Percentiles rank a stretch among this genome's conserved stretches.
Conservation (phyloP, 805 yeast genomes). For the Ogataea pignaliae region DNA sequence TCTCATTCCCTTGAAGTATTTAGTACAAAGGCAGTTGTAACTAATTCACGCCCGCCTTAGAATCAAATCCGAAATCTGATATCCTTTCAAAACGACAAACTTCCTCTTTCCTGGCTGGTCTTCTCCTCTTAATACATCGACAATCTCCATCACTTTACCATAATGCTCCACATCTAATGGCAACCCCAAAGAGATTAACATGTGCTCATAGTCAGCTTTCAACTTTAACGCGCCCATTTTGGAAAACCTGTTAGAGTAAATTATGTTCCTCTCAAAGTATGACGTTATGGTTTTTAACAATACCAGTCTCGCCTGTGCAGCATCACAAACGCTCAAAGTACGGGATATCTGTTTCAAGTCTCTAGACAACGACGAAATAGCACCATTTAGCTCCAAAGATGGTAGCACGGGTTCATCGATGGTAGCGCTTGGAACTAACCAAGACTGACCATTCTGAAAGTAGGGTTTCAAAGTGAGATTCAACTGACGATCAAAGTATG, state of each 20-base stretch:
- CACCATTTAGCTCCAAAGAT: slow-evolving; percentile 21
- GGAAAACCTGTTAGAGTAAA: slow-evolving; percentile 35
- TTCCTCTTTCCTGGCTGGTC: neutral
- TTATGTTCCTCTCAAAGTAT: slow-evolving; percentile 35
- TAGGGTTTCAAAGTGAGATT: slow-evolving; percentile 34
- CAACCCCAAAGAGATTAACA: slow-evolving; percentile 27
- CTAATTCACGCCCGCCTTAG: slow-evolving; percentile 4
- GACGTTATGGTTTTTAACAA: slow-evolving; percentile 28
- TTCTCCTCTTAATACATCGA: slow-evolving; percentile 9
- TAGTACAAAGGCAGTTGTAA: too few species aligned
- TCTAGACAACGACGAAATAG: slow-evolving; percentile 22
- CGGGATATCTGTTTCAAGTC: slow-evolving; percentile 28
- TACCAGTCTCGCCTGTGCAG: slow-evolving; percentile 19
- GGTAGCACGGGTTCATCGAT: slow-evolving; percentile 2
- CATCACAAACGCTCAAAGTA: slow-evolving; percentile 30
- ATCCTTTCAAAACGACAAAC: slow-evolving; percentile 5
- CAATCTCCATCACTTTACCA: slow-evolving; percentile 16
- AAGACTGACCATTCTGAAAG: slow-evolving; percentile 26
- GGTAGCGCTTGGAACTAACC: slow-evolving; percentile 14
- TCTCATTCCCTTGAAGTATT: neutral
- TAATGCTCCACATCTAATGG: slow-evolving; percentile 18
- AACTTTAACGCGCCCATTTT: slow-evolving; percentile 32
- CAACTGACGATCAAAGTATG: slow-evolving; percentile 33
- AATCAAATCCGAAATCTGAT: slow-evolving; percentile 12
- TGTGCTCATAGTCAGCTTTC: slow-evolving; percentile 25